Conservation (phyloP, 495 filamentous ascomycete species). For the Tuber brumale region DNA sequence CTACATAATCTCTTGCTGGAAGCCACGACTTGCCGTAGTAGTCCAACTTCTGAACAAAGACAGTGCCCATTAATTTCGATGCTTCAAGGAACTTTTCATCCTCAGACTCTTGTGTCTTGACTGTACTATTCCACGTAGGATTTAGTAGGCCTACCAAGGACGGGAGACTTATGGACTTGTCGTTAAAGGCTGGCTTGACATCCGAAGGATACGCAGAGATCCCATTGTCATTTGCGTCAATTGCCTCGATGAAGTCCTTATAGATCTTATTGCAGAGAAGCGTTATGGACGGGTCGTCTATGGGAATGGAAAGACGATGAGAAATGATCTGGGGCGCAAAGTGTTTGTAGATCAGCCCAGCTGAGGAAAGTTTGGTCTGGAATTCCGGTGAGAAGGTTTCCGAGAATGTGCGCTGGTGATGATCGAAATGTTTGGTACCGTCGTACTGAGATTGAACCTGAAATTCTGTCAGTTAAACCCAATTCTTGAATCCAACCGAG, state of each 20-base stretch:
- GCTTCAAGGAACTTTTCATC: constrained; percentile 72
- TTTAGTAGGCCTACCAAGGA: constrained; percentile 81
- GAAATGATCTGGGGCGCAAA: constrained; percentile 79
- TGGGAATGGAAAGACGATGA: constrained; percentile 55
- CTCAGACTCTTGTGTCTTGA: constrained; percentile 61
- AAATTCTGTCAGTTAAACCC: not conserved
- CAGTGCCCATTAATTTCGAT: constrained; percentile 72
- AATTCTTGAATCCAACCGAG: not conserved
- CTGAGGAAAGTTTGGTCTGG: constrained; percentile 81
- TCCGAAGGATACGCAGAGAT: constrained; percentile 69
- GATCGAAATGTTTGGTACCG: constrained; percentile 76
- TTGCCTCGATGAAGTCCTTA: constrained; percentile 84
- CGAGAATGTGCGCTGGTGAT: constrained; percentile 88
- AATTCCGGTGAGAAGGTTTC: constrained; percentile 71
- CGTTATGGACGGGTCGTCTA: constrained; percentile 59
- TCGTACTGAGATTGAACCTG: constrained; percentile 66
- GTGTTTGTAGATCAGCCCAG: constrained; percentile 91
- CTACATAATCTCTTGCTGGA: constrained; percentile 73
- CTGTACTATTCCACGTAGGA: constrained; percentile 57
- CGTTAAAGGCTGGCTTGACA: constrained; percentile 69
- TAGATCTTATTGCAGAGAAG: constrained; percentile 85
- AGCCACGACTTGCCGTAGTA: constrained; percentile 73
- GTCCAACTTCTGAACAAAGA: constrained; percentile 69
- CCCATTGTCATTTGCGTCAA: constrained; percentile 97
- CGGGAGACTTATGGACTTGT: constrained; percentile 73